Conservation (phyloP, 192 early-diverging fungal species). For the Cladochytrium replicatum region DNA sequence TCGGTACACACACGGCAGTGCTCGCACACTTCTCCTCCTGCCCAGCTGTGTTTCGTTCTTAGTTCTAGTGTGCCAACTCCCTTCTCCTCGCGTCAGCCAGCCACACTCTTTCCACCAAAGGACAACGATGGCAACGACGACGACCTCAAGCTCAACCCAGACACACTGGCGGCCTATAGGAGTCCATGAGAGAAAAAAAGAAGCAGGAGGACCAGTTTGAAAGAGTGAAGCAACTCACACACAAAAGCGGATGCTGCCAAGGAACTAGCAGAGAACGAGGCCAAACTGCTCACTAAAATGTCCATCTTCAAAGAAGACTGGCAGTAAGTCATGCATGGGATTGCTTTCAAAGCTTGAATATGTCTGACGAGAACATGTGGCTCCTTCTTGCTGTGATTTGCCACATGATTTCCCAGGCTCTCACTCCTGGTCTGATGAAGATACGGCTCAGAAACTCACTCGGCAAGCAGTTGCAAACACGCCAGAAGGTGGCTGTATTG, state of each 20-base stretch:
- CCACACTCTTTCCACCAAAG: too few species aligned
- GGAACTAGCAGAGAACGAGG: constrained; percentile 7
- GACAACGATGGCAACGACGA: constrained; percentile 19
- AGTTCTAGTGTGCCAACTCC: too few species aligned
- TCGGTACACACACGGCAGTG: too few species aligned
- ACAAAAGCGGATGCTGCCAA: too few species aligned
- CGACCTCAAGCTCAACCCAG: constrained; percentile 28
- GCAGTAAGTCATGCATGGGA: constrained; percentile 46
- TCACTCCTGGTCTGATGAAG: constrained; percentile 37
- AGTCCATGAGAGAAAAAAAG: constrained; percentile 57
- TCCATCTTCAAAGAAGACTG: constrained; percentile 68
- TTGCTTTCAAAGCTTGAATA: constrained; percentile 2
- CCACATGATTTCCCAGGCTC: too few species aligned
- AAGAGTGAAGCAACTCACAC: constrained; percentile 37
- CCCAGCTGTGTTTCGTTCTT: too few species aligned
- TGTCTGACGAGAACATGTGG: constrained; percentile 22
- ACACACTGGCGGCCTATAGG: constrained; percentile 47
- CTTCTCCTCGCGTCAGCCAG: too few species aligned
- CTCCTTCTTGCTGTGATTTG: constrained; percentile 39
- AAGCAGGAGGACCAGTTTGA: constrained; percentile 54
- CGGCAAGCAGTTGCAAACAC: constrained; percentile 34
- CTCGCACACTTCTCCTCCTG: too few species aligned
- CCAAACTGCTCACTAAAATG: constrained; percentile 33
- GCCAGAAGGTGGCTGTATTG: constrained; percentile 27
- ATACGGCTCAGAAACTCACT: constrained; percentile 38